Evolutionary conservation across 2,329 filamentous ascomycete genomes (phyloP).

Genomic region (Diaporthe helianthi): DNA sequence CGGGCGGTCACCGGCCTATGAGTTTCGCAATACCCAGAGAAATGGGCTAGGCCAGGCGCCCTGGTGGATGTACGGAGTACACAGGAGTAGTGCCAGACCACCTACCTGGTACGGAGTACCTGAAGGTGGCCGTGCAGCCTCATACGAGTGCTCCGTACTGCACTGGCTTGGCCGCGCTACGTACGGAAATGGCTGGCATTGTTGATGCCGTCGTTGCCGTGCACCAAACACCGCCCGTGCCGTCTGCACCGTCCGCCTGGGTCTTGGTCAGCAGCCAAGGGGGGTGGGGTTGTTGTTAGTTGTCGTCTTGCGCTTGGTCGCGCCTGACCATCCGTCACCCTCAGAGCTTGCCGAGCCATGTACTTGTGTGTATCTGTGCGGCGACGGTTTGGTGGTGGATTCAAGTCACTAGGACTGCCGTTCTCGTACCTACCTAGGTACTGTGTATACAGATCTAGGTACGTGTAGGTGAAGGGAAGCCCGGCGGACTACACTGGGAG

Average conservation of each 20-base stretch:
- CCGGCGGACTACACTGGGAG: neutral
- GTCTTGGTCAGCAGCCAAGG: neutral
- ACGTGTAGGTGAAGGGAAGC: slow-evolving; percentile 5
- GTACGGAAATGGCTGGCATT: slow-evolving; percentile 2
- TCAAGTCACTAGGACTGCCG: neutral
- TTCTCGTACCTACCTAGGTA: neutral
- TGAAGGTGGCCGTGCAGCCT: neutral
- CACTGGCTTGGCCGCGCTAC: slow-evolving; percentile 9
- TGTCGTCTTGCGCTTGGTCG: slow-evolving; percentile 16
- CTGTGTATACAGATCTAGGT: no score
- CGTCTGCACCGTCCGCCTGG: neutral
- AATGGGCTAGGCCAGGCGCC: slow-evolving; percentile 6
- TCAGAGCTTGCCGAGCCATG: neutral
- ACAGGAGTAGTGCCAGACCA: no score
- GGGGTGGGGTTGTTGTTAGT: neutral
- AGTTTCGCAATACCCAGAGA: slow-evolving; percentile 1
- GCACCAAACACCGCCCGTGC: neutral
- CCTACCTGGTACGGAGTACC: no score
- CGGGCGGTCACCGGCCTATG: slow-evolving; percentile 17
- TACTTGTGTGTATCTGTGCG: neutral
- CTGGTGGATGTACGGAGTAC: neutral
- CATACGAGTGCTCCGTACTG: no score
- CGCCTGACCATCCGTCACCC: neutral
- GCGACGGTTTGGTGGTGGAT: neutral
- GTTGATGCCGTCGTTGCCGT: slow-evolving; percentile 21